Evolutionary conservation across 345 rosid genomes (phyloP).

Genomic region (Triadica sebifera): DNA sequence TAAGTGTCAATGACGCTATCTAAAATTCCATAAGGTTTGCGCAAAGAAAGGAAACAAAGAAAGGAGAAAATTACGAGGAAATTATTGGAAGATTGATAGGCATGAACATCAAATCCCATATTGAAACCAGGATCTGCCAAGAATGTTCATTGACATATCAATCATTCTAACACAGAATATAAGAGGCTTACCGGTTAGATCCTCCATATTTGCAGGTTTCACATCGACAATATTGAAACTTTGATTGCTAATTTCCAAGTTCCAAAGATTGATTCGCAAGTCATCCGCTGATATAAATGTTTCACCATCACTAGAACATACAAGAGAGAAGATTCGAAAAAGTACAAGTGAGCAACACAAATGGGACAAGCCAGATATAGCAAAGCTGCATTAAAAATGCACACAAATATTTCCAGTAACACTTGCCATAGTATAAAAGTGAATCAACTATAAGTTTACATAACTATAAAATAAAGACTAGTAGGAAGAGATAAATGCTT

Average conservation of each 20-base stretch:
- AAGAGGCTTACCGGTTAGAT: conserved; percentile 70
- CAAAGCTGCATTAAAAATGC: conserved; percentile 74
- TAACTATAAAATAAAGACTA: conserved; percentile 31
- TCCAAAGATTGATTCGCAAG: conserved; percentile 96
- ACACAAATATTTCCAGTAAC: neutral
- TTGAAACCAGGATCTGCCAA: neutral
- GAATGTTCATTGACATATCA: neutral
- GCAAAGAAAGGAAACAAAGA: neutral
- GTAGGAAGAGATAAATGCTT: conserved; percentile 21
- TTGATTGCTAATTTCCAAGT: conserved; percentile 90
- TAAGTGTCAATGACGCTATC: neutral
- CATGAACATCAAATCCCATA: neutral
- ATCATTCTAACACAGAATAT: neutral
- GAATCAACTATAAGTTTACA: neutral
- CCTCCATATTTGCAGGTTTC: conserved; percentile 98
- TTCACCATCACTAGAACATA: conserved; percentile 69
- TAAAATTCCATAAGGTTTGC: neutral
- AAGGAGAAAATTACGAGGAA: neutral
- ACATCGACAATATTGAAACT: conserved; percentile 97
- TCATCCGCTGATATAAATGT: conserved; percentile 98
- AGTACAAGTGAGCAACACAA: conserved; percentile 15
- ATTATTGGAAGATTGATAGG: neutral
- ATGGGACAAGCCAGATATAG: conserved; percentile 26
- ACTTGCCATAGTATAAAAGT: conserved; percentile 36
- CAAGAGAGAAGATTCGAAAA: conserved; percentile 20